Evolutionary conservation across 495 filamentous ascomycete species (phyloP).

Genomic region (Aspergillus ostianus): DNA sequence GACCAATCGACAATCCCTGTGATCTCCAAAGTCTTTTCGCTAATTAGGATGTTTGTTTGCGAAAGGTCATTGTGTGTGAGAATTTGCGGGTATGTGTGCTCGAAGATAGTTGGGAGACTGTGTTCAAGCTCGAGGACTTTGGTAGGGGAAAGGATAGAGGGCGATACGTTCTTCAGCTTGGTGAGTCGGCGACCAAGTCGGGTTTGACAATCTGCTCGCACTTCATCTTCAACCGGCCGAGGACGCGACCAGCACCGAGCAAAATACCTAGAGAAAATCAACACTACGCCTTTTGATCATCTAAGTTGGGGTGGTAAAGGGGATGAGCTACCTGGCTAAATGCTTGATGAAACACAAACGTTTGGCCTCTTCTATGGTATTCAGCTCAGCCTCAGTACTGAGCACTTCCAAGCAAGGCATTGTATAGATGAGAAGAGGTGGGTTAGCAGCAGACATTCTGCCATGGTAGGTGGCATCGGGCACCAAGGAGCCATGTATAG

Average conservation of each 20-base stretch:
- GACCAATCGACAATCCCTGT: constrained; percentile 39
- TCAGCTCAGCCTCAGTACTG: constrained; percentile 21
- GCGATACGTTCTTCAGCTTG: constrained; percentile 4
- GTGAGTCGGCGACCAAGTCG: constrained; percentile 1
- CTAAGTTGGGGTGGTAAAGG: neutral
- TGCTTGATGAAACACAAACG: constrained; percentile 21
- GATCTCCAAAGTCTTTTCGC: constrained; percentile 28
- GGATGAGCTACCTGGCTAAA: constrained; percentile 12
- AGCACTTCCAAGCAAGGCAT: constrained; percentile 31
- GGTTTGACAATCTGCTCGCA: neutral
- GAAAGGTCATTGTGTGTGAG: constrained; percentile 34
- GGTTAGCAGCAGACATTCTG: constrained; percentile 23
- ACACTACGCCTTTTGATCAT: constrained; percentile 11
- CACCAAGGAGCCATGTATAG: constrained; percentile 28
- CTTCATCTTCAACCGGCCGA: constrained; percentile 16
- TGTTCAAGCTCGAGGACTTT: constrained; percentile 21
- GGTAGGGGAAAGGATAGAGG: constrained; percentile 12
- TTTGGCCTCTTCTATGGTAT: constrained; percentile 22
- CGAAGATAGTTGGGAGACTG: constrained; percentile 25
- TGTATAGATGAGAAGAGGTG: constrained; percentile 27
- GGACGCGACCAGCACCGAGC: constrained; percentile 26
- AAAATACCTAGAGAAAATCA: constrained; percentile 25
- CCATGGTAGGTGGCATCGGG: constrained; percentile 26
- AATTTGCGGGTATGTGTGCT: constrained; percentile 27
- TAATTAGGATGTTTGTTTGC: constrained; percentile 29